These are phyloP conservation scores for Auxenochlorella protothecoides DNA, from an alignment of 139 green algal species.

Conservation along the genomic window DNA sequence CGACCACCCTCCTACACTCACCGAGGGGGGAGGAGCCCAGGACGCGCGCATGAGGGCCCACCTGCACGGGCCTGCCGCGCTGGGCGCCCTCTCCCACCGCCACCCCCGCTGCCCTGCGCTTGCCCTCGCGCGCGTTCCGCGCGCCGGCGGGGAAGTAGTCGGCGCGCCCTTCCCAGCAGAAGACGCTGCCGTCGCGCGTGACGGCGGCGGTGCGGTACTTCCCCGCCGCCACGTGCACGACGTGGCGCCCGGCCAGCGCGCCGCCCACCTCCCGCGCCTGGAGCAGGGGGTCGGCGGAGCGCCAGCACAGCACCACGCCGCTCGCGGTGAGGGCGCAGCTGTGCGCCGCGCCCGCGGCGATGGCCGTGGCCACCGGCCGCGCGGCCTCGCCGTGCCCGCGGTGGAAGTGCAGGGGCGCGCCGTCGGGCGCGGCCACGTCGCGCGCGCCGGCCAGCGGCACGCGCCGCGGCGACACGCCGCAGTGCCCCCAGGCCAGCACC, in stretches of 20 bases:
- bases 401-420: conserved; percentile 49
- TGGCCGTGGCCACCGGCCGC: conserved; percentile 43
- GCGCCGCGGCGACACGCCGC: conserved; percentile 45
- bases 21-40: no score
- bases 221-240: conserved; percentile 47
- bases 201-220: conserved; percentile 79
- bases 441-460: conserved; percentile 42
- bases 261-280: conserved; percentile 50
- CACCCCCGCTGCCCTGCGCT: conserved; percentile 15
- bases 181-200: conserved; percentile 67
- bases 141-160: conserved; percentile 30
- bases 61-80: background rate
- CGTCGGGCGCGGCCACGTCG: background rate
- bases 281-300: conserved; percentile 42
- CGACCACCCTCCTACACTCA: no score
- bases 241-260: conserved; percentile 44
- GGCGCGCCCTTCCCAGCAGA: conserved; percentile 65
- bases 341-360: conserved; percentile 61
- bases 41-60: no score
- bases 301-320: conserved; percentile 65
- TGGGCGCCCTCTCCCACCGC: conserved; percentile 7
- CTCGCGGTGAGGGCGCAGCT: conserved; percentile 45
- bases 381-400: conserved; percentile 48
- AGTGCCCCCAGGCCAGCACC: conserved; percentile 75
- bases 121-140: conserved; percentile 19